Percentiles rank a stretch among this genome's conserved stretches.
phyloP scores from a whole-genome alignment of 2,329 filamentous ascomycete species.

The Lasiodiplodia gonubiensis region DNA sequence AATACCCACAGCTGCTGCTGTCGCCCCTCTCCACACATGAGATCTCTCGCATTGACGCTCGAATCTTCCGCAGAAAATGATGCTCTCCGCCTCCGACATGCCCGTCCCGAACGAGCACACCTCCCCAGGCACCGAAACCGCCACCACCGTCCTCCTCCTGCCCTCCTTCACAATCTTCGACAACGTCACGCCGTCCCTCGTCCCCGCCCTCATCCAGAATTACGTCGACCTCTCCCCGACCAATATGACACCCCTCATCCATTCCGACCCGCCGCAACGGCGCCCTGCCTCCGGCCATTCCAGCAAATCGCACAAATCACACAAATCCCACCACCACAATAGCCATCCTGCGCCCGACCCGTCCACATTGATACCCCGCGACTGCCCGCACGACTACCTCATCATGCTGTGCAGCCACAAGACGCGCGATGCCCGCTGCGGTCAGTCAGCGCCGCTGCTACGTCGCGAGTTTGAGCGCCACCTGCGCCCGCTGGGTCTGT shows the following conservation, averaged over 20 bases:
- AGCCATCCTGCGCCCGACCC: conserved; percentile 46
- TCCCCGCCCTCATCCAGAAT: conserved; percentile 71
- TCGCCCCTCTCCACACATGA: neutral
- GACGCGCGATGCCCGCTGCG: conserved; percentile 93
- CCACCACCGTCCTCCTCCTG: conserved; percentile 79
- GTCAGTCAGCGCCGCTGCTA: conserved; percentile 90
- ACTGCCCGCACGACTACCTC: conserved; percentile 81
- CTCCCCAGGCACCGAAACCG: conserved; percentile 44
- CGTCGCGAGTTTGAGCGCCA: conserved; percentile 88
- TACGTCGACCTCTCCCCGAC: conserved; percentile 77
- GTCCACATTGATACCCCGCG: conserved; percentile 68
- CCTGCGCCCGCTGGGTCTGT: conserved; percentile 80
- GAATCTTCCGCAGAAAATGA: conserved; percentile 67
- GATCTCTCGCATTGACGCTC: neutral
- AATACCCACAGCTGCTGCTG: neutral
- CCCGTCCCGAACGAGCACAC: conserved; percentile 72
- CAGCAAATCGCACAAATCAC: conserved; percentile 36
- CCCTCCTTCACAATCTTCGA: conserved; percentile 84
- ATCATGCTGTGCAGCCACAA: conserved; percentile 93
- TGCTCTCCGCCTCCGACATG: conserved; percentile 92
- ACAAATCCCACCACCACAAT: conserved; percentile 32
- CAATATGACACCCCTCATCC: conserved; percentile 67
- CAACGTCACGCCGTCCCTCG: conserved; percentile 77
- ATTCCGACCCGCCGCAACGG: conserved; percentile 37
- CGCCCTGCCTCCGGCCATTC: conserved; percentile 23